Conservation (phyloP, 2,329 filamentous ascomycete species). For the Aspergillus costaricaensis region DNA sequence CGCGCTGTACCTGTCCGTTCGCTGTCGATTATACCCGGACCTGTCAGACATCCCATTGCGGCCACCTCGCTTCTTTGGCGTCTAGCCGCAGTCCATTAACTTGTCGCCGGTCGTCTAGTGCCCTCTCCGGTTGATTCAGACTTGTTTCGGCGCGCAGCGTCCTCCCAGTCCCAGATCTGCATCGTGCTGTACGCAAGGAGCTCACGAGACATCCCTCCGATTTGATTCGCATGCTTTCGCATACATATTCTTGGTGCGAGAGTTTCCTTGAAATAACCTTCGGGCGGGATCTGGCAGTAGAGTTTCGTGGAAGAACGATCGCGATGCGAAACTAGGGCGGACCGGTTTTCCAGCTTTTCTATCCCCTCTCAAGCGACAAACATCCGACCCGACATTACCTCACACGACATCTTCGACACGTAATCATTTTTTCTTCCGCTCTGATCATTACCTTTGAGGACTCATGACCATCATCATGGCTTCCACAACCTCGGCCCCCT, state of each 20-base stretch:
- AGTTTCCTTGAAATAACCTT: constrained; percentile 5
- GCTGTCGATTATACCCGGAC: constrained; percentile 6
- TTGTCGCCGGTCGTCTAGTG: constrained; percentile 5
- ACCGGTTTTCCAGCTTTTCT: constrained; percentile 28
- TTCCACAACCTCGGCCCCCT: constrained; percentile 37
- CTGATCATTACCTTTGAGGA: constrained; percentile 11
- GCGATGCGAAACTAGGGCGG: constrained; percentile 39
- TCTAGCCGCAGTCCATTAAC: constrained; percentile 11
- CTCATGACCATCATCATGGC: constrained; percentile 39
- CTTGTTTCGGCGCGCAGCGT: constrained; percentile 9
- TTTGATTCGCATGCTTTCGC: constrained; percentile 18
- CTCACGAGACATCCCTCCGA: constrained; percentile 18
- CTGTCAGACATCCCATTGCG: constrained; percentile 10
- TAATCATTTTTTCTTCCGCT: constrained; percentile 16
- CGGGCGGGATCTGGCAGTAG: constrained; percentile 6
- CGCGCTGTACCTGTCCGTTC: constrained; percentile 13
- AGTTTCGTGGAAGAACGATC: constrained; percentile 29
- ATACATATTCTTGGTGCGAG: constrained; percentile 7
- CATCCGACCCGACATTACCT: constrained; percentile 23
- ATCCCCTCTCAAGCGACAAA: constrained; percentile 19
- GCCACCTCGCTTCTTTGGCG: constrained; percentile 15
- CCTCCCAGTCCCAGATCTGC: constrained; percentile 10
- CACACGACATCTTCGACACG: constrained; percentile 15
- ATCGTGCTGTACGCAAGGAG: constrained; percentile 28
- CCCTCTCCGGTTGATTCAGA: constrained; percentile 1